These are phyloP conservation scores for Citrus maxima DNA, from an alignment of 345 rosid species.

Conservation along the genomic window DNA sequence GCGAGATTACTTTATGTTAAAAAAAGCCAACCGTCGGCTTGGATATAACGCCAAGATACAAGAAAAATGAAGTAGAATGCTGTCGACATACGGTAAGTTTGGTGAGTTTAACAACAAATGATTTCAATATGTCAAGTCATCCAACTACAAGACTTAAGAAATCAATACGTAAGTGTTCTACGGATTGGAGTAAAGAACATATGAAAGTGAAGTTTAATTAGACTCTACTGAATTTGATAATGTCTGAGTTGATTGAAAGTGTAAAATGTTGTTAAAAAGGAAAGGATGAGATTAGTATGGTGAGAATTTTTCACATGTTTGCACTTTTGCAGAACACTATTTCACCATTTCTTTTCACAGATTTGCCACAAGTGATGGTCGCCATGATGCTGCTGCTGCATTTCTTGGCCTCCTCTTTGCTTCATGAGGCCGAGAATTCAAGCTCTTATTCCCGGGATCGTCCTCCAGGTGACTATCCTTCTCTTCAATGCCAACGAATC, in stretches of 20 bases:
- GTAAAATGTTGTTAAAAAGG: neutral
- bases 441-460: neutral
- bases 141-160: neutral
- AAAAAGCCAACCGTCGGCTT: neutral
- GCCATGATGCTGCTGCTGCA: conserved; percentile 15
- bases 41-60: neutral
- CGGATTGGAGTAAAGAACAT: neutral
- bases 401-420: neutral
- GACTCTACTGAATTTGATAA: too few species aligned
- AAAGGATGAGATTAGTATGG: neutral
- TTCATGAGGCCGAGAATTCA: neutral
- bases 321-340: neutral
- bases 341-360: conserved; percentile 13
- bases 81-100: neutral
- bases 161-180: neutral
- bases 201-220: neutral
- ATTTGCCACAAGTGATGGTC: conserved; percentile 25
- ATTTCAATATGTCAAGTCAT: neutral
- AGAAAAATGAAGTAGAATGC: neutral
- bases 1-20: neutral
- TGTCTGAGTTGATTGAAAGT: neutral
- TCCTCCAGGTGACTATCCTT: conserved; percentile 1
- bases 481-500: conserved; percentile 28
- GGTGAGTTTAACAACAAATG: neutral
- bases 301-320: neutral